Evolutionary conservation across 1,284 basidiomycete genomes (phyloP), one percentile per base, ranked within the genome.

Genomic region (Pseudozyma tsukubaensis): DNA sequence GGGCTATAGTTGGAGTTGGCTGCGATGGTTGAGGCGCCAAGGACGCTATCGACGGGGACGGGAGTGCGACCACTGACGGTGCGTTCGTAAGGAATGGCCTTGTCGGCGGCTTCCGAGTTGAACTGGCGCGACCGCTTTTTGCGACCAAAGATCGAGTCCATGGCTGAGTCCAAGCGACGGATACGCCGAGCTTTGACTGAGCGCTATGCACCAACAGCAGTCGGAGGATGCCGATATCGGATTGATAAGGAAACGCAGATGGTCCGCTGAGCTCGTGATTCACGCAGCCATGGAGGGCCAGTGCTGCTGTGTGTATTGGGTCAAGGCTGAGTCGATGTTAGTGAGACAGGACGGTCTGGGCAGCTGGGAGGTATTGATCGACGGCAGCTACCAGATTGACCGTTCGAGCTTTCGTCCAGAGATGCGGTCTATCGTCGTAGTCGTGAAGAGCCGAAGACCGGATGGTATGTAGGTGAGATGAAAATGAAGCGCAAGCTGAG

Each of bases 61-160:
- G 76, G 76, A 16, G 50, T 68, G 37, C 76, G 61, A 6, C 63
- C 70, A 45, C 53, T 58, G 47, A 63, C 59, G 24, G 70, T 78
- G 21, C 73, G 65, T 51, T 78, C 76, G 50, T 78, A 78, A 3
- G 76, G 70, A 49, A 78, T 67, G 29, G 73, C 67, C 44, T 76
- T 69, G 24, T 78, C 76, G 34, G 76, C 73, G 2, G 76, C 70
- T 11, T 78, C 76, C 19, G 61, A 59, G 35, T 72, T 61, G 62
- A 72, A 63, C 37, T 74, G 76, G 39, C 76, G 65, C 50, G 73
- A 73, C 13, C 76, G 67, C 67, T 78, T 78, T 45, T 78, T 78
- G 49, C 71, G 58, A 4, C 73, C 67, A 50, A 76, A 78, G 53
- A 78, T 58, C 18, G 68, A 71, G 53, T 78, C 76, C 76, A 78